Percentiles rank a stretch among this genome's conserved stretches.
Evolutionary conservation across 2,329 filamentous ascomycete species (phyloP).

Genomic region (Myriosclerotinia scirpicola): DNA sequence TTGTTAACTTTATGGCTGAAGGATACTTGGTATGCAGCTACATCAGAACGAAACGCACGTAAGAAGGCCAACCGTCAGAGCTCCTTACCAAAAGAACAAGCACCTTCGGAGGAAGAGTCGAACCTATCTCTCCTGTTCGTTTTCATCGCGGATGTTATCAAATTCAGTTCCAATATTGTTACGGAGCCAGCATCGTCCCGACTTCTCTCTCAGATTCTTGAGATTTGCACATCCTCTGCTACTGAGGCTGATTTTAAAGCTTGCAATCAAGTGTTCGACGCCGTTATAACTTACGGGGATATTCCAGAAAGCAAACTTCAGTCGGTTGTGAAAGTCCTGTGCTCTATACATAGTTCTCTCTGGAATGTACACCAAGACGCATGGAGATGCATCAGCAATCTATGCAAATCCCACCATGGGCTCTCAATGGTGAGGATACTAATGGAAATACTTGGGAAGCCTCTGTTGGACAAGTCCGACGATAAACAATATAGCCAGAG

Average conservation of each 20-base stretch:
- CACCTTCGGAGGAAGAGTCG: slow-evolving; percentile 54
- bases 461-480: slow-evolving; percentile 47
- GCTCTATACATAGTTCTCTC: slow-evolving; percentile 69
- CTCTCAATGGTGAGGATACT: slow-evolving; percentile 66
- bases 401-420: slow-evolving; percentile 72
- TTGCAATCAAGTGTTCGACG: slow-evolving; percentile 67
- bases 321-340: slow-evolving; percentile 68
- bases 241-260: slow-evolving; percentile 63
- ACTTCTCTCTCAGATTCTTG: slow-evolving; percentile 61
- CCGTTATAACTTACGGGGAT: slow-evolving; percentile 69
- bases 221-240: slow-evolving; percentile 68
- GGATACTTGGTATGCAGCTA: slow-evolving; percentile 54
- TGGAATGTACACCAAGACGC: slow-evolving; percentile 59
- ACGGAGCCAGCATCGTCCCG: slow-evolving; percentile 60
- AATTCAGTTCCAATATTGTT: slow-evolving; percentile 72
- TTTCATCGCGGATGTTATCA: slow-evolving; percentile 67
- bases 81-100: slow-evolving; percentile 43
- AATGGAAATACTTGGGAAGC: slow-evolving; percentile 59
- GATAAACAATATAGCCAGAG: slow-evolving; percentile 47
- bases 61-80: slow-evolving; percentile 48
- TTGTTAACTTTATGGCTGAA: slow-evolving; percentile 62
- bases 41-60: slow-evolving; percentile 55
- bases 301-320: slow-evolving; percentile 64
- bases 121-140: slow-evolving; percentile 64
- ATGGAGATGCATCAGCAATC: slow-evolving; percentile 69